phyloP scores from a whole-genome alignment of 306 rosid species.

The Inga laurina region DNA sequence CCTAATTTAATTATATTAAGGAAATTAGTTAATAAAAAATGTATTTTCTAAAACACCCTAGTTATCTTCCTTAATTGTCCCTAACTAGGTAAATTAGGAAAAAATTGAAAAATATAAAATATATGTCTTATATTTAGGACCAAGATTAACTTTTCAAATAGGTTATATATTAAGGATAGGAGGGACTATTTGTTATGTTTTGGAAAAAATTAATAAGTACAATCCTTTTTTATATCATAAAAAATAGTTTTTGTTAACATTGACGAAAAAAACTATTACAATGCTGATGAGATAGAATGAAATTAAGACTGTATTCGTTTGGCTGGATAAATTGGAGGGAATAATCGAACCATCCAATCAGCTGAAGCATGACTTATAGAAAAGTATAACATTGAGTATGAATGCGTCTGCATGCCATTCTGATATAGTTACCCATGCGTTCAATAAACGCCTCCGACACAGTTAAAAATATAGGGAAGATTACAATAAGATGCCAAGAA shows the following conservation, averaged over 20 bases:
- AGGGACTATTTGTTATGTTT: neutral
- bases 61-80: no score
- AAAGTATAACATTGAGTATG: conserved; percentile 55
- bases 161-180: no score
- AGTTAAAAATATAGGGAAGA: conserved; percentile 30
- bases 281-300: conserved; percentile 1
- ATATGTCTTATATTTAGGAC: no score
- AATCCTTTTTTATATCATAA: neutral
- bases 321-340: conserved; percentile 10
- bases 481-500: no score
- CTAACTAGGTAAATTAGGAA: no score
- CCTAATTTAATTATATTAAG: neutral
- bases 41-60: neutral
- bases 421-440: conserved; percentile 96
- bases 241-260: neutral
- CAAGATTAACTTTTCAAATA: no score
- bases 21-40: no score
- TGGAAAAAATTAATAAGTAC: conserved; percentile 11
- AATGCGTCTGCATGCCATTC: conserved; percentile 78
- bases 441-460: conserved; percentile 86
- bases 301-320: neutral
- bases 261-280: neutral
- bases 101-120: no score
- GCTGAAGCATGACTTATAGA: neutral
- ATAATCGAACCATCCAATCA: neutral